phyloP scores from a whole-genome alignment of 2,329 filamentous ascomycete genomes.

The Microcyclospora pomicola region DNA sequence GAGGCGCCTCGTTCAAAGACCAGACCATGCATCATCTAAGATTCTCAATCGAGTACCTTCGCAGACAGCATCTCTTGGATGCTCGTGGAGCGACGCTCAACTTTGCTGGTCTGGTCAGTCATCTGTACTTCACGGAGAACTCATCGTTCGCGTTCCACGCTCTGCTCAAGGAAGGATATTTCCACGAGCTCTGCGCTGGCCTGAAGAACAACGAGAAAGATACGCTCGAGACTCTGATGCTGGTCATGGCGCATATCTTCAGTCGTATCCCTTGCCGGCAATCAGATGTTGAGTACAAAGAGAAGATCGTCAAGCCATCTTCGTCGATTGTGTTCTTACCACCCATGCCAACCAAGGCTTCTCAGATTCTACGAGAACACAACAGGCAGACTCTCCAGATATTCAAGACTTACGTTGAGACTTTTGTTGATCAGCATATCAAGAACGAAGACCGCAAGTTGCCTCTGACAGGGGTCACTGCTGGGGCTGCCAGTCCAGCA shows the following conservation, averaged over 20 bases:
- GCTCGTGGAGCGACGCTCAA: constrained; percentile 51
- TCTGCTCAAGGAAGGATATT: constrained; percentile 56
- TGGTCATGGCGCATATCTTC: constrained; percentile 60
- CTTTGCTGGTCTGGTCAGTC: constrained; percentile 55
- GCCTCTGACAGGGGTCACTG: constrained; percentile 43
- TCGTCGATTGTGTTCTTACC: constrained; percentile 55
- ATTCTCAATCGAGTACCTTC: constrained; percentile 69
- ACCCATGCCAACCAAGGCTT: constrained; percentile 44
- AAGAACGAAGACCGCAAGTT: constrained; percentile 39
- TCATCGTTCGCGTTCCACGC: constrained; percentile 65
- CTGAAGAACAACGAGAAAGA: constrained; percentile 37
- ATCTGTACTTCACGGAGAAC: constrained; percentile 66
- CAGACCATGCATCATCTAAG: constrained; percentile 62
- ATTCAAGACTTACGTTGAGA: constrained; percentile 55
- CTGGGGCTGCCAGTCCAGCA: constrained; percentile 21
- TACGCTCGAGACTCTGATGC: constrained; percentile 47
- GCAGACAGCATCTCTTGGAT: constrained; percentile 53
- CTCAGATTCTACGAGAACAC: constrained; percentile 43
- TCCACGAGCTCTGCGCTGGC: constrained; percentile 48
- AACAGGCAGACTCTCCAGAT: constrained; percentile 52
- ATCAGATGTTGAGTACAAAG: constrained; percentile 34
- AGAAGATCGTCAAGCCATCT: constrained; percentile 40
- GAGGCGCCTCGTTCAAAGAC: constrained; percentile 52
- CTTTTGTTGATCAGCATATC: constrained; percentile 53
- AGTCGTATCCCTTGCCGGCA: constrained; percentile 41